phyloP scores from a whole-genome alignment of 768 basidiomycete genomes.

The Suillus plorans region DNA sequence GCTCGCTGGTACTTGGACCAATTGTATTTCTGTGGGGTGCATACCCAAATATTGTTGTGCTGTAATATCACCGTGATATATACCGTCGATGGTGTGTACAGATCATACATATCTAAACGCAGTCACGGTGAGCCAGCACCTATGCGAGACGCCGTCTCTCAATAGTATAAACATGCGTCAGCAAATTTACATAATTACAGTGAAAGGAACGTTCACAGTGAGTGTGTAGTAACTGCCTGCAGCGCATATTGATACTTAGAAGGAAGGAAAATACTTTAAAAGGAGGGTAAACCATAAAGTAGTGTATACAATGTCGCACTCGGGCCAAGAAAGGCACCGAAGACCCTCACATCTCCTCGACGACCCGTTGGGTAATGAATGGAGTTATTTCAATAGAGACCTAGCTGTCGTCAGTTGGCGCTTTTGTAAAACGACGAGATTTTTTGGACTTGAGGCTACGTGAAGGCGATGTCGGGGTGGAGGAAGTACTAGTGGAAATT shows the following conservation, averaged over 20 bases:
- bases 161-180: background rate
- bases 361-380: conserved; percentile 18
- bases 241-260: background rate
- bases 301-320: background rate
- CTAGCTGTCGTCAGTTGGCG: conserved; percentile 26
- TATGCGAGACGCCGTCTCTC: background rate
- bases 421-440: conserved; percentile 18
- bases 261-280: background rate
- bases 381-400: conserved; percentile 30
- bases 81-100: background rate
- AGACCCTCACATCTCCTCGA: background rate
- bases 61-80: conserved; percentile 1
- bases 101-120: background rate
- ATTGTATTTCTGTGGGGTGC: background rate
- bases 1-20: background rate
- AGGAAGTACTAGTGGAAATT: conserved; percentile 2
- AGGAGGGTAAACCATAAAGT: background rate
- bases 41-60: conserved; percentile 1
- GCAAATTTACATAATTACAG: background rate
- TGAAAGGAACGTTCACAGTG: background rate
- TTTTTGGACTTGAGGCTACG: conserved; percentile 19
- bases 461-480: conserved; percentile 11
- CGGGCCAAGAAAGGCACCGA: background rate
- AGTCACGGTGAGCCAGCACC: background rate
- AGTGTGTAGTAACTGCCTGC: background rate